phyloP scores from a whole-genome alignment of 768 basidiomycete species.

The Calocybe gangraenosa region DNA sequence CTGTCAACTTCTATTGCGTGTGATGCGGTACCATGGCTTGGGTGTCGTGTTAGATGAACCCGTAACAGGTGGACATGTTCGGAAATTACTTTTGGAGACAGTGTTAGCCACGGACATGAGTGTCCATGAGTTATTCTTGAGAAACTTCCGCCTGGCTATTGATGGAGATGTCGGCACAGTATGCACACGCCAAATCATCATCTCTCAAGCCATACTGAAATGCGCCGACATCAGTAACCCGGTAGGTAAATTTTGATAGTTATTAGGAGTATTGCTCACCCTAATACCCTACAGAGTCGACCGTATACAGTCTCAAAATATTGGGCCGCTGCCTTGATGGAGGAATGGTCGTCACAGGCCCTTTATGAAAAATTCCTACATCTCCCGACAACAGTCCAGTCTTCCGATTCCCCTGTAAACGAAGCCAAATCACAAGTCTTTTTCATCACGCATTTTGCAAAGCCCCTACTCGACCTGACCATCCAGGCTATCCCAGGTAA shows the following conservation, averaged over 20 bases:
- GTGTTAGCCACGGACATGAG: conserved; percentile 96
- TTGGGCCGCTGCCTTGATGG: conserved; percentile 86
- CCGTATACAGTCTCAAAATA: conserved; percentile 89
- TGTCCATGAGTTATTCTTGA: conserved; percentile 83
- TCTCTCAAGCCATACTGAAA: conserved; percentile 92
- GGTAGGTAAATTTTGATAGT: conserved; percentile 45
- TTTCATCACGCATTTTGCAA: conserved; percentile 80
- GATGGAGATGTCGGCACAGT: conserved; percentile 34
- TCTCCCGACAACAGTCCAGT: conserved; percentile 58
- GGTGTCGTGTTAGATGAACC: conserved; percentile 62
- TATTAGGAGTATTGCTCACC: conserved; percentile 1
- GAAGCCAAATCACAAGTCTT: conserved; percentile 84
- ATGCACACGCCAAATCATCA: conserved; percentile 53
- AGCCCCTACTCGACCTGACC: conserved; percentile 78
- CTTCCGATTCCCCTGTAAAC: conserved; percentile 41
- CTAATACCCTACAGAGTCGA: conserved; percentile 57
- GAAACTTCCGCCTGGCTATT: conserved; percentile 50
- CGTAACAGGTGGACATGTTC: conserved; percentile 42
- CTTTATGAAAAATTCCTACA: conserved; percentile 77
- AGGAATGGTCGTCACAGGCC: conserved; percentile 91
- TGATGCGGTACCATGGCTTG: conserved; percentile 79
- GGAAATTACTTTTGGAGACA: conserved; percentile 73
- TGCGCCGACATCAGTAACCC: conserved; percentile 99
- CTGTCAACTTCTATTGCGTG: conserved; percentile 71
- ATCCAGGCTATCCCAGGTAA: conserved; percentile 70